Evolutionary conservation across 176 grass and related monocot species (phyloP), one percentile per base, ranked within the genome.

Genomic region (Musa schizocarpa): DNA sequence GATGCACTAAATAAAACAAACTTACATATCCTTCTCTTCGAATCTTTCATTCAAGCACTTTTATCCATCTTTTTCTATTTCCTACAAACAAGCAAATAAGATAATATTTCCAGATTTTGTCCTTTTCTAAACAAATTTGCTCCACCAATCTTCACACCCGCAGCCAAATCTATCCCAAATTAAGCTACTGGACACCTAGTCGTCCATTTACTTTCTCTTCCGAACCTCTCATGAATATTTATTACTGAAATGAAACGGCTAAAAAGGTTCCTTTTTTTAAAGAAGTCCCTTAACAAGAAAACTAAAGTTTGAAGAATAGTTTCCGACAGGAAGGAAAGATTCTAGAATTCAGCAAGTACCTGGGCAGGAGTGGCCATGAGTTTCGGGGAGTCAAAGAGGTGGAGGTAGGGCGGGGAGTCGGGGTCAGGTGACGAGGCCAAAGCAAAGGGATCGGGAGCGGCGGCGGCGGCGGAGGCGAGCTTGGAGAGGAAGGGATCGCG

Each of bases 321-420:
- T 43, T 4, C 34, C 3, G 34, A 43, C 34, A 43, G 4, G 34
- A 8, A 57, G 69, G 62, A 25, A 14, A 3, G 11, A 4, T 34
- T 54, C 34, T 8, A 1, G n/a, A 52, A 23, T 64, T 14, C 11
- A 43, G n/a, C 10, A 50, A 74, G 69, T 19, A 92, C 90, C 90
- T 93, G 90, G 26, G 87, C 80, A 19, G 90, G 90, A 63, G 87
- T 81, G 59, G 90, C 82, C 87, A 93, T 89, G 77, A 93, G 90
- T 71, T 87, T 89, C 79, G 90, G 77, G 84, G 79, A 87, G 62
- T 87, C 84, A 82, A 93, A 93, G 82, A 93, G 79, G 80, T 89
- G 82, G 58, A 93, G 82, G 66, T 85, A 93, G 59, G 90, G 90
- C 74, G 88, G 87, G 77, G 79, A 80, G 74, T 93, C 78, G 48